Base-by-base conservation (phyloP, 768 basidiomycete genomes). In the Pseudohyphozyma bogoriensis region DNA sequence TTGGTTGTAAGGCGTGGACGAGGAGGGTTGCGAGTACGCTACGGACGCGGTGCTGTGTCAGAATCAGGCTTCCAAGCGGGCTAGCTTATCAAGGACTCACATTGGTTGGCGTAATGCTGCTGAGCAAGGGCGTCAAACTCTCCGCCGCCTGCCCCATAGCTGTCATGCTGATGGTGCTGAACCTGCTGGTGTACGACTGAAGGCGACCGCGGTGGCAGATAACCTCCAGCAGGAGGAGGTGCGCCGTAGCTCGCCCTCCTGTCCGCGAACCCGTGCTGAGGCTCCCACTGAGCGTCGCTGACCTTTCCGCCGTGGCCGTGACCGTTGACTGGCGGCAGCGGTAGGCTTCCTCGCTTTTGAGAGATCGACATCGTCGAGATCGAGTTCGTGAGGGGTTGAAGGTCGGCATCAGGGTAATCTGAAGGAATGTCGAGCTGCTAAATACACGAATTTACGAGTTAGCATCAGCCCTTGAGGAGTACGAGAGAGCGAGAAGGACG, bases 381-480 rank as follows among this genome's bases (percentile, higher is more conserved):
- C 0, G 65, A 63, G 31, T 45, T 40, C 2, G 59, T 52, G 35
- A 66, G 53, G 12, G 61, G 61, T 0, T 53, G 56, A 36, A 66
- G 40, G 32, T 66, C 65, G 20, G 65, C 12, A 31, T 66, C 65
- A 7, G 65, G 65, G 24, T 66, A 66, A 35, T 66, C 60, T 28
- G 58, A 32, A n/a, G n/a, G n/a, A n/a, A n/a, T n/a, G n/a, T n/a
- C n/a, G n/a, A n/a, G n/a, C n/a, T n/a, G n/a, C n/a, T n/a, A n/a
- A n/a, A n/a, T n/a, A n/a, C n/a, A n/a, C n/a, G n/a, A n/a, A n/a
- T n/a, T n/a, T 18, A 8, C 20, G 26, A 4, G 40, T 12, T 2
- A n/a, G 20, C 1, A 18, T 52, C 36, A 29, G 33, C n/a, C n/a
- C 22, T 16, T 20, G 0, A 2, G 24, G 2, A 1, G 1, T 1